phyloP scores from a whole-genome alignment of 2,329 filamentous ascomycete species.

The Aspergillus ochraceus region DNA sequence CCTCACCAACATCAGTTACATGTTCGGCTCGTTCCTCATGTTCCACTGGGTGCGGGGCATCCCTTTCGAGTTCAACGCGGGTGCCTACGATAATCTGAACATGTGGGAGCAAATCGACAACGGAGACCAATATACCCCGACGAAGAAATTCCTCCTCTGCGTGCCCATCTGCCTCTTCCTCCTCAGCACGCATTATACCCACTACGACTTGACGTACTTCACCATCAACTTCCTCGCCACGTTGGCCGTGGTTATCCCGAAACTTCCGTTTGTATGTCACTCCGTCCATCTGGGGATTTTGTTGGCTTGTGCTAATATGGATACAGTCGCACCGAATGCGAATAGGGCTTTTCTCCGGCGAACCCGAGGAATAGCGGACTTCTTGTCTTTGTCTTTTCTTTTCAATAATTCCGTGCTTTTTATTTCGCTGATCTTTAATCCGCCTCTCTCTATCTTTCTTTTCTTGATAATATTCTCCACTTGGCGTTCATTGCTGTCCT shows the following conservation, averaged over 20 bases:
- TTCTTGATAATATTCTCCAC: conserved; percentile 19
- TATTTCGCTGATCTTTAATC: conserved; percentile 1
- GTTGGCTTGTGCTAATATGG: conserved; percentile 27
- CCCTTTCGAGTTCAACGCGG: conserved; percentile 97
- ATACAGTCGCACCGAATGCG: conserved; percentile 73
- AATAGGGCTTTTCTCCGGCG: conserved; percentile 70
- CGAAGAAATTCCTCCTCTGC: conserved; percentile 95
- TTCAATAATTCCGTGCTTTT: not conserved
- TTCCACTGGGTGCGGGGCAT: conserved; percentile 98
- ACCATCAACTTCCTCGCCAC: conserved; percentile 95
- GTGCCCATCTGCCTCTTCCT: conserved; percentile 94
- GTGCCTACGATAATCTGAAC: conserved; percentile 98
- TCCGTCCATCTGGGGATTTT: not conserved
- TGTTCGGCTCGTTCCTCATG: conserved; percentile 99
- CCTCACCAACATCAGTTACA: conserved; percentile 97
- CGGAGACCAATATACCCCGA: conserved; percentile 95
- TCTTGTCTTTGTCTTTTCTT: conserved; percentile 9
- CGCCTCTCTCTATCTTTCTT: conserved; percentile 10
- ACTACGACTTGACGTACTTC: conserved; percentile 96
- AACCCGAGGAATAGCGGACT: conserved; percentile 59
- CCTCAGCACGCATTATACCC: conserved; percentile 96
- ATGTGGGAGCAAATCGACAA: conserved; percentile 99
- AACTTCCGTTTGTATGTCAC: conserved; percentile 82
- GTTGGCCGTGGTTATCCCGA: conserved; percentile 90
- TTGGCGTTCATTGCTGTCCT: conserved; percentile 16